phyloP scores from a whole-genome alignment of 306 rosid species.

The Psophocarpus tetragonolobus region DNA sequence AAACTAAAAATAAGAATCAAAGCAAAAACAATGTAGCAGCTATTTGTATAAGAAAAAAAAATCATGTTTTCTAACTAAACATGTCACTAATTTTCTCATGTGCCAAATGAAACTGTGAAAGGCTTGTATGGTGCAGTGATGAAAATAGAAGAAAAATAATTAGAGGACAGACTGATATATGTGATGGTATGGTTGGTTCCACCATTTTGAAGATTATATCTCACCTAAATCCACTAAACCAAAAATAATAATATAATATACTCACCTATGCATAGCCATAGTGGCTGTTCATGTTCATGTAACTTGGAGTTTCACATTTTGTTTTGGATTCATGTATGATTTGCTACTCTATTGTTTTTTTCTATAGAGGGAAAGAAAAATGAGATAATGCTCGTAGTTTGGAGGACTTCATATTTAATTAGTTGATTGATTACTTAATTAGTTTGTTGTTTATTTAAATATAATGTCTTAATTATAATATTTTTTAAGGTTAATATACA shows the following conservation, averaged over 20 bases:
- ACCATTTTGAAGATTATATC: too few species aligned
- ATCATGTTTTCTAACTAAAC: background rate
- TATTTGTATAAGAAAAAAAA: background rate
- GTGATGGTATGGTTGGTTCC: too few species aligned
- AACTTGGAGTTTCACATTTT: background rate
- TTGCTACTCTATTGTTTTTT: conserved; percentile 13
- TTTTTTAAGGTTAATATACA: background rate
- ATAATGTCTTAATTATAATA: background rate
- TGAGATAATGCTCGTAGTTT: background rate
- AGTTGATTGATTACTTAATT: background rate
- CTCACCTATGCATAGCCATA: background rate
- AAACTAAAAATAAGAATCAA: background rate
- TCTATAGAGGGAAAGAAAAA: background rate
- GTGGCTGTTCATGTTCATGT: conserved; percentile 19
- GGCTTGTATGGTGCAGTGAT: too few species aligned
- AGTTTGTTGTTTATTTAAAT: background rate
- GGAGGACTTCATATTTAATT: too few species aligned
- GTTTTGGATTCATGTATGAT: background rate
- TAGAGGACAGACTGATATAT: too few species aligned
- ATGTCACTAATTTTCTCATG: background rate
- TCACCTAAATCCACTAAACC: too few species aligned
- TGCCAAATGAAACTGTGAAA: too few species aligned
- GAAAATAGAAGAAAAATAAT: too few species aligned
- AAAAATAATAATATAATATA: too few species aligned
- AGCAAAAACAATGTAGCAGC: background rate